Evolutionary conservation across 331 rosid species (phyloP), one percentile per base, ranked within the genome.

Genomic region (Rhamnella rubrinervis): DNA sequence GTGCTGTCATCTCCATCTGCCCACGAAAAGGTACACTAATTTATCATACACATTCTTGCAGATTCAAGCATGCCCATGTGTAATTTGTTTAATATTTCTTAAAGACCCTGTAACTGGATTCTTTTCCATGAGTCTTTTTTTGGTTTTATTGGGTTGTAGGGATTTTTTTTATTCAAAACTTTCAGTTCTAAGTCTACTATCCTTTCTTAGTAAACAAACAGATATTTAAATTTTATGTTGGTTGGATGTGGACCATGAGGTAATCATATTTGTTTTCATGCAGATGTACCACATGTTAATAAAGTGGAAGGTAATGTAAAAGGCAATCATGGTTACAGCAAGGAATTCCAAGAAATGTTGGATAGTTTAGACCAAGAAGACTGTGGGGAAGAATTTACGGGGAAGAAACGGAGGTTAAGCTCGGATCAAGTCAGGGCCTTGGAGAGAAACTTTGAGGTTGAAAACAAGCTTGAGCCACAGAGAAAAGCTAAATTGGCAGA

Each of bases 301-400:
- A 72, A 59, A 80, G 96, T 74, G 63, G 74, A 49, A 46, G 70
- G 76, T 10, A 64, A 63, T 12, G 35, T 49, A 55, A 65, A 50
- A 35, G 61, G 55, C 35, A 56, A 15, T 4, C 20, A 71, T 17
- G 85, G 86, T 31, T 87, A 83, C 52, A 84, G 91, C 74, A 83
- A 76, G 68, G 96, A 87, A 23, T 89, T 89, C 59, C 93, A 83
- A 70, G 88, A 82, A 79, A 87, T 90, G 91, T 67, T 89, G 37
- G 84, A 89, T 52, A 82, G 85, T 68, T 75, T 85, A 46, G 89
- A 87, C 19, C 85, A 87, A 74, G 96, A 90, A 77, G 96, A 90
- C 19, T 25, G 71, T 38, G 70, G 71, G 35, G 87, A 87, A 68
- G 90, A 85, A 58, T 61, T 76, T 35, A 23, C 77, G 56, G 80